Evolutionary conservation across 73 alveolate genomes (phyloP), one percentile per base, ranked within the genome.

Genomic region (Vitrella brassicaformis): DNA sequence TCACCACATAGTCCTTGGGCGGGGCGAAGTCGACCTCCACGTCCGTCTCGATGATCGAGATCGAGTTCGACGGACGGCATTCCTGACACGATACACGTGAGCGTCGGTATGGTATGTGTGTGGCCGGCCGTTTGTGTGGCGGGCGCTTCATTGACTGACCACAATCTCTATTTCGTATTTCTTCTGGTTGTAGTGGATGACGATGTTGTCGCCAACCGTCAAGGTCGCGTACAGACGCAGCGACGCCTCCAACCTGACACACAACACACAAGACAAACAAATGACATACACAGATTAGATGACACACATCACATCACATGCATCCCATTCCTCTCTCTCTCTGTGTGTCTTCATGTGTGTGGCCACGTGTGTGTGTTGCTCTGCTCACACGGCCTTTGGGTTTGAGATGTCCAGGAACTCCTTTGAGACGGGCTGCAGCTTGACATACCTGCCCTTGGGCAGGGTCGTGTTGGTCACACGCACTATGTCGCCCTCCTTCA

Each of bases 1-100:
- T n/a, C n/a, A n/a, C n/a, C n/a, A 39, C 56, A 77, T 82, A 87
- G 79, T 87, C 93, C 85, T 87, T 87, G 25, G 93, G 93, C 45
- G 93, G 90, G 64, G 80, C 87, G 67, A 87, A 87, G 75, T 87
- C 93, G 30, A 87, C 93, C 26, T 75, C 79, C 47, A 82, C 85
- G 68, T 87, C 90, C 47, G 88, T 79, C 73, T 87, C 85, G 73
- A 87, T 73, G 80, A 88, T 87, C 47, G 85, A 76, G 31, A 87
- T 74, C 47, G 90, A 88, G 69, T 74, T 73, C 64, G 81, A 73
- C 26, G 93, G 90, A 68, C 82, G 78, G 74, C 88, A 82, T 82
- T 87, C 56, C n/a, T n/a, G n/a, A n/a, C n/a, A n/a, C n/a, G n/a
- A n/a, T n/a, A n/a, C n/a, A n/a, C n/a, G n/a, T n/a, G n/a, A n/a